Evolutionary conservation across 2,329 filamentous ascomycete genomes (phyloP).

Genomic region (Onygenales sp.): DNA sequence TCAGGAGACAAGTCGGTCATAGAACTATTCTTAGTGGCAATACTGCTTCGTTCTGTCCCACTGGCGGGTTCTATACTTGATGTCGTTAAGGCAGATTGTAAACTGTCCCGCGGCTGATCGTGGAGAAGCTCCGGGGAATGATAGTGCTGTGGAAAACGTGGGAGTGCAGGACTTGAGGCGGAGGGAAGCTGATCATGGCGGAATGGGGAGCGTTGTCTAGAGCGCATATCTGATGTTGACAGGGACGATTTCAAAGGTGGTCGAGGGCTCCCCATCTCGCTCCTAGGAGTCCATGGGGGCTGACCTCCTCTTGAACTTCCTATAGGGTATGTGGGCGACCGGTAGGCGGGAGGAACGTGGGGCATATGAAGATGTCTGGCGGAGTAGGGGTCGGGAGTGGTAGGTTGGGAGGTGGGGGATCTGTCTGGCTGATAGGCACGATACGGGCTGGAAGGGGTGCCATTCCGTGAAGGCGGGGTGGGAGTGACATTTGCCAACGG

Average conservation of each 20-base stretch:
- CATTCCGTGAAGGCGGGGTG: not conserved
- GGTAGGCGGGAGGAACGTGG: not conserved
- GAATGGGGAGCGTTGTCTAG: constrained; percentile 13
- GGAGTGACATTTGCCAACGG: not conserved
- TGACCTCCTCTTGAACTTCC: not conserved
- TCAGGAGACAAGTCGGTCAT: constrained; percentile 49
- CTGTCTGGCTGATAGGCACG: not conserved
- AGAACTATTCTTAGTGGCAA: constrained; percentile 70
- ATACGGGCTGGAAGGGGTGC: not conserved
- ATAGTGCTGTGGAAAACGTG: constrained; percentile 20
- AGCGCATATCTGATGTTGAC: constrained; percentile 25
- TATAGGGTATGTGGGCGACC: constrained; percentile 3
- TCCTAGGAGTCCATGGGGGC: not conserved
- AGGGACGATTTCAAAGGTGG: constrained; percentile 17
- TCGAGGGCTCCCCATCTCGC: not conserved
- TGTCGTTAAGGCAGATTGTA: constrained; percentile 51
- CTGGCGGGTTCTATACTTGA: constrained; percentile 49
- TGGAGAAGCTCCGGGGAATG: constrained; percentile 22
- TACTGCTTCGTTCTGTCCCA: constrained; percentile 73
- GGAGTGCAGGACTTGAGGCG: constrained; percentile 11
- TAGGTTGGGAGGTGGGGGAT: constrained; percentile 2
- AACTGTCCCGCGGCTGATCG: constrained; percentile 42
- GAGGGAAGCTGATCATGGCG: constrained; percentile 5
- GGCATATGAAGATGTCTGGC: constrained; percentile 1
- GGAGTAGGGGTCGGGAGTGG: not conserved